Evolutionary conservation across 1,284 basidiomycete species (phyloP), one percentile per base, ranked within the genome.

Genomic region (Puccinia sorghi): DNA sequence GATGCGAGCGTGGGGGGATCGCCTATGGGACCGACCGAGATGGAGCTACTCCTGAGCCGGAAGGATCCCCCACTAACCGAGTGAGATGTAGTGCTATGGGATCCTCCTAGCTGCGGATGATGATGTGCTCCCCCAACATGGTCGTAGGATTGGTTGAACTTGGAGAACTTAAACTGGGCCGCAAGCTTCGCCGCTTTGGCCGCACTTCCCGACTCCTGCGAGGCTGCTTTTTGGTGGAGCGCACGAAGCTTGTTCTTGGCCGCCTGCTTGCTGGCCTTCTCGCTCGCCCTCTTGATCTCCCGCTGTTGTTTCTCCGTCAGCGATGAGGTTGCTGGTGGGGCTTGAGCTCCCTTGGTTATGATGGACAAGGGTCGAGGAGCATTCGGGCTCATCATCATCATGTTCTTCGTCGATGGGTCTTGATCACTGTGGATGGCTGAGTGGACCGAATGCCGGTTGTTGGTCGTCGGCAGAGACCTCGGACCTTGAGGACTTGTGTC

Each of bases 261-360:
- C 32, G 74, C 52, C 39, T 39, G 20, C 56, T 66, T 69, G 46
- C 37, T 77, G 5, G 61, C 74, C 27, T 64, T 67, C 25, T 77
- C 74, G 50, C 64, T 77, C 6, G 63, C 64, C 54, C 61, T 77
- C 41, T 69, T 77, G 46, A 77, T 77, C 25, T 77, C 74, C 41
- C 52, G 64, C 17, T 77, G 74, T 61, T 77, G 64, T 59, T 77
- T 77, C 27, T 67, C 48, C 17, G 15, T 77, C 15, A 77, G 37
- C 25, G 48, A 56, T 6, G 50, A 41, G 6, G 50, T 69, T 32
- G 66, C 74, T 5, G 74, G 74, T 9, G 74, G 74, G 3, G 52
- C 64, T 57, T 77, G 74, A 15, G 74, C 74, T 20, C 74, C 74
- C 66, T 66, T 67, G 0, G 43, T 32, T 3, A 22, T 70, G 2